Evolutionary conservation across 495 filamentous ascomycete genomes (phyloP), one percentile per base, ranked within the genome.

Genomic region (Penicillium salamii): DNA sequence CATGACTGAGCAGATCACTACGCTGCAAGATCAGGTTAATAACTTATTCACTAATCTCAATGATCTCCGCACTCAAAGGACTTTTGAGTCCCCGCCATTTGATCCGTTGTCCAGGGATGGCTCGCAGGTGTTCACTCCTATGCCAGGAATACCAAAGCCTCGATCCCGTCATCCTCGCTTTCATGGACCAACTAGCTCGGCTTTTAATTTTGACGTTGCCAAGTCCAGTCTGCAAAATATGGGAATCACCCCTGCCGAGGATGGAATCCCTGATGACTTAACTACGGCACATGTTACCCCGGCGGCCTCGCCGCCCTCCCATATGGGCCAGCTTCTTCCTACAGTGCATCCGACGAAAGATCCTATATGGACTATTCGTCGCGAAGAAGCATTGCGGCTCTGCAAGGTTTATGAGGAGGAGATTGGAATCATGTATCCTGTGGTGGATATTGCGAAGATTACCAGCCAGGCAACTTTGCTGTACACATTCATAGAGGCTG

Each of bases 171-270:
- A 85, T 44, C 81, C 84, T 18, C 80, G 79, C 8, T 95, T 92
- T 54, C 87, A 87, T 42, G 91, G 91, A 0, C 91, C 91, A 2
- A 95, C 89, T 0, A 92, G 89, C 70, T 87, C 84, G 7, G 82
- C 84, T 6, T 96, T 90, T 71, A 91, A 84, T 54, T 82, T 96
- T 48, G 86, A 90, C 54, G 87, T 95, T 4, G 91, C 91, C 18
- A 90, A 88, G 62, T 88, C 83, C 32, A 95, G 90, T 14, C 69
- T 96, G 18, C 87, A 92, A 53, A 89, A 82, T 48, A 95, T 96
- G 90, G 91, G 90, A 2, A 91, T 95, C 49, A 57, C 70, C 3
- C 61, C 64, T 9, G 65, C 65, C 12, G 85, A 86, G 36, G 78
- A 80, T 40, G 74, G 58, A 23, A 79, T 83, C 20, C 75, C 81